These are phyloP conservation scores for Xylaria intraflava DNA, from an alignment of 495 filamentous ascomycete genomes.

Conservation along the genomic window DNA sequence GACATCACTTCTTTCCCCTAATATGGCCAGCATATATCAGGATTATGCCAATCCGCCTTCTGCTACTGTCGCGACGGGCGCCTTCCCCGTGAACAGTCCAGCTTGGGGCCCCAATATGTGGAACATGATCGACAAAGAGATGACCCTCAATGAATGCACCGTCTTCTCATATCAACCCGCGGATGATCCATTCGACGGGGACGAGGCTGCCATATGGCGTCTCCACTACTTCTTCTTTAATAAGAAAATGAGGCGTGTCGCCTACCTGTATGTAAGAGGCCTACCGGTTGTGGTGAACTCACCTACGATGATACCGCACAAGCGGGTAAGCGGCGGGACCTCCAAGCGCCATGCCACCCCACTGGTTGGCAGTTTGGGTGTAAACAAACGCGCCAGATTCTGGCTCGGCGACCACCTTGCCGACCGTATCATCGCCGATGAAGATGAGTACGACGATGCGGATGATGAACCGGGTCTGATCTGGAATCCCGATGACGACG, in stretches of 20 bases:
- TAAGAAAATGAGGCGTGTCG: slow-evolving; percentile 84
- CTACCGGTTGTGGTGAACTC: slow-evolving; percentile 76
- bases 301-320: slow-evolving; percentile 35
- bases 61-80: slow-evolving; percentile 16
- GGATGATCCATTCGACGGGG: slow-evolving; percentile 79
- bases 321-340: slow-evolving; percentile 27
- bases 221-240: slow-evolving; percentile 98
- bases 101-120: slow-evolving; percentile 84
- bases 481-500: slow-evolving; percentile 47
- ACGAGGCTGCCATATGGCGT: slow-evolving; percentile 90
- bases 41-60: slow-evolving; percentile 27
- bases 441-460: slow-evolving; percentile 39
- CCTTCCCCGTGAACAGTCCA: slow-evolving; percentile 29
- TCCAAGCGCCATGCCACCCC: slow-evolving; percentile 28
- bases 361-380: slow-evolving; percentile 24
- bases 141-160: slow-evolving; percentile 77
- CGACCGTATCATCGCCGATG: slow-evolving; percentile 32
- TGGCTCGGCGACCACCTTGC: slow-evolving; percentile 68
- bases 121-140: slow-evolving; percentile 84
- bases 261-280: slow-evolving; percentile 83
- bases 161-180: slow-evolving; percentile 80
- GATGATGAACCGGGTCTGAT: slow-evolving; percentile 33
- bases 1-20: slow-evolving; percentile 20
- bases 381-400: slow-evolving; percentile 67
- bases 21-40: slow-evolving; percentile 16